Conservation (phyloP, 2,329 filamentous ascomycete species). For the Acephala macrosclerotiorum region DNA sequence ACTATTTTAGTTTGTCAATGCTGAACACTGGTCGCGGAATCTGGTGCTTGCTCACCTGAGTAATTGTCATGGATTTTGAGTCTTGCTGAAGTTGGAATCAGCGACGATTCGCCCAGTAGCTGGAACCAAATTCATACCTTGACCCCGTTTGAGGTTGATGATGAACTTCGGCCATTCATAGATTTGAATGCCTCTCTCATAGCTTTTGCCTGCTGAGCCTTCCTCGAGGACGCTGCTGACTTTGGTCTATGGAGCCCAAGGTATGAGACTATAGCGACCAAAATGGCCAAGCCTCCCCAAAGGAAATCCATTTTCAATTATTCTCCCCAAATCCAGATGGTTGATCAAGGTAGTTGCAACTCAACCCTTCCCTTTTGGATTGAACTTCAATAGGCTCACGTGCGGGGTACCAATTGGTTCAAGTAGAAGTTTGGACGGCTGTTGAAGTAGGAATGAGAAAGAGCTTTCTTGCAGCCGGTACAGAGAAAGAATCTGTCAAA, state of each 20-base stretch:
- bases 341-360: neutral
- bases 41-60: slow-evolving; percentile 30
- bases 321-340: neutral
- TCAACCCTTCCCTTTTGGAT: neutral
- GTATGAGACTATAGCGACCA: slow-evolving; percentile 23
- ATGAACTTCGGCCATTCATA: slow-evolving; percentile 15
- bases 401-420: neutral
- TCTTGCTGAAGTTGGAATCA: slow-evolving; percentile 12
- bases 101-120: neutral
- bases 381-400: neutral
- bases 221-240: slow-evolving; percentile 21
- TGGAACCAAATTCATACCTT: slow-evolving; percentile 2
- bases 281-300: slow-evolving; percentile 19
- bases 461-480: neutral
- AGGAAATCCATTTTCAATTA: neutral
- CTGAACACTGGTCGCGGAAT: slow-evolving; percentile 1
- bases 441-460: neutral
- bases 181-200: slow-evolving; percentile 30
- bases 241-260: slow-evolving; percentile 19
- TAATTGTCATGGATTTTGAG: slow-evolving; percentile 32
- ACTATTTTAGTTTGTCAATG: slow-evolving; percentile 47
- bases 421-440: neutral
- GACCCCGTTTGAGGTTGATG: neutral
- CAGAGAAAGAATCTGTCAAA: neutral
- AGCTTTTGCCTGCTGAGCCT: slow-evolving; percentile 28